Conservation (phyloP, 106 monocot species). For the Narthecium ossifragum region DNA sequence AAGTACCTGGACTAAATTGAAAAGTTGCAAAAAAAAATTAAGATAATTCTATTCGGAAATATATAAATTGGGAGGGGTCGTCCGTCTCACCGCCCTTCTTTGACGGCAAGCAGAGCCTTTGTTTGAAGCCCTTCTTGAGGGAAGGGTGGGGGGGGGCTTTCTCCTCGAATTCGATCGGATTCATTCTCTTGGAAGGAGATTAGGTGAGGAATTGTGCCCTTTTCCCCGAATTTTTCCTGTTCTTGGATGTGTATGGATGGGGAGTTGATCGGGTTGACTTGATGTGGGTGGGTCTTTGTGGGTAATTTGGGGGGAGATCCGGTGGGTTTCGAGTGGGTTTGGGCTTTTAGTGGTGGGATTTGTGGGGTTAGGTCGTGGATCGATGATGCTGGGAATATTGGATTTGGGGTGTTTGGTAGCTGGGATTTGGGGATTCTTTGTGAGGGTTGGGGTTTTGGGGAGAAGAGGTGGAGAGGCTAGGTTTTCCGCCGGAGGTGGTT, state of each 20-base stretch:
- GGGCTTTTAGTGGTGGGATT: not conserved
- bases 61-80: not conserved
- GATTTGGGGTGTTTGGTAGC: not conserved
- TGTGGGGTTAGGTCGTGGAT: not conserved
- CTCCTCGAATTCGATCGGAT: not conserved
- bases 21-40: not conserved
- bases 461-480: not conserved
- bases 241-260: too few species aligned
- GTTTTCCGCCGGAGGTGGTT: not conserved
- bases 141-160: not conserved
- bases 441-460: slow-evolving; percentile 1
- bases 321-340: not conserved
- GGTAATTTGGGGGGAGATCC: not conserved
- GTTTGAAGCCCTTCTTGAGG: not conserved
- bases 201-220: not conserved
- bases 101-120: slow-evolving; percentile 6
- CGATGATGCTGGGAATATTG: not conserved
- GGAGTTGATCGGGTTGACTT: not conserved
- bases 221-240: too few species aligned
- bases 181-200: not conserved
- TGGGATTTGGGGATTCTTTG: not conserved
- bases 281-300: not conserved
- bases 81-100: slow-evolving; percentile 3
- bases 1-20: too few species aligned
- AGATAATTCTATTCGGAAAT: not conserved